Conservation (phyloP, 768 basidiomycete species). For the Auricularia auricula-judae region DNA sequence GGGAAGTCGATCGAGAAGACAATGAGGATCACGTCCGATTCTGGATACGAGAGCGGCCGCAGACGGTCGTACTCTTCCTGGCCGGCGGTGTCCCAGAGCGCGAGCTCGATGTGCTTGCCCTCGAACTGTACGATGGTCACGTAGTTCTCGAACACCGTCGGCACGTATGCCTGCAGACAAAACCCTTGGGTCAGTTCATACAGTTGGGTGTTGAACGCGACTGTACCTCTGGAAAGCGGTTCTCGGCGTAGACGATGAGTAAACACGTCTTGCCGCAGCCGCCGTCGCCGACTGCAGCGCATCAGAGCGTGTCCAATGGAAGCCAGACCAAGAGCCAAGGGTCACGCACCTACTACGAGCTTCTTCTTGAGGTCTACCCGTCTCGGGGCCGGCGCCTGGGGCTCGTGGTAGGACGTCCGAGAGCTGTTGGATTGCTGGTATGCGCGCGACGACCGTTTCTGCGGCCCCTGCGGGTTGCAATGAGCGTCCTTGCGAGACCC, state of each 20-base stretch:
- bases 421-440: slow-evolving; percentile 1
- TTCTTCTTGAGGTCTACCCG: slow-evolving; percentile 78
- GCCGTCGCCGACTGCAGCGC: slow-evolving; percentile 59
- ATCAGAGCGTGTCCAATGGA: background rate
- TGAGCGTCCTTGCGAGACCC: background rate
- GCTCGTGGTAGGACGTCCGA: background rate
- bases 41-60: slow-evolving; percentile 76
- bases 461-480: background rate
- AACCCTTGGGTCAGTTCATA: background rate
- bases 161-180: slow-evolving; percentile 65
- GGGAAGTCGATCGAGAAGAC: slow-evolving; percentile 94
- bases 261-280: slow-evolving; percentile 92
- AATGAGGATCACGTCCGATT: slow-evolving; percentile 85
- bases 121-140: slow-evolving; percentile 81
- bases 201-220: background rate
- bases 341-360: slow-evolving; percentile 48
- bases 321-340: background rate
- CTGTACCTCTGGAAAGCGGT: slow-evolving; percentile 87
- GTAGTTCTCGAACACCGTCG: slow-evolving; percentile 92
- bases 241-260: slow-evolving; percentile 93
- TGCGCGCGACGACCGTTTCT: background rate
- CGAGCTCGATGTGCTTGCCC: slow-evolving; percentile 82
- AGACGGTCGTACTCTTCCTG: slow-evolving; percentile 95
- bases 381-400: slow-evolving; percentile 3
- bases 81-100: slow-evolving; percentile 97